Evolutionary conservation across 179 eudicot genomes (phyloP), one percentile per base, ranked within the genome.

Genomic region (Heliamphora pulchella): DNA sequence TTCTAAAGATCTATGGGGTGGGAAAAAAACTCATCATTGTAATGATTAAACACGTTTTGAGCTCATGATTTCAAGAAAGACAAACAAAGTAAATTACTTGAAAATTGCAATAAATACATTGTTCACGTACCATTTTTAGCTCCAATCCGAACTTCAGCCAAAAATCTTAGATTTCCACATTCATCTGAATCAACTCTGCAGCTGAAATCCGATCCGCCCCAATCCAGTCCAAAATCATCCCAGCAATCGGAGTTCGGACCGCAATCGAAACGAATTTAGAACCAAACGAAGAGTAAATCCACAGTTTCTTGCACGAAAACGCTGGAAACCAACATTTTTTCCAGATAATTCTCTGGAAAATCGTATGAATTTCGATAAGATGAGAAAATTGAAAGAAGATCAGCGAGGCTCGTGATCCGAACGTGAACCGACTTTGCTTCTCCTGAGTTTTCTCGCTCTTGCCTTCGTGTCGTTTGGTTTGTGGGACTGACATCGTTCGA

Each of bases 401-500:
- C 43, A 61, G 47, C 46, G 57, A 48, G 70, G 75, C 17, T 43
- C 13, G 78, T 17, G 72, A 43, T 7, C 13, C 44, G 18, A 31
- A 3, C 9, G 13, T 22, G 57, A 46, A 58, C 14, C 11, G 47
- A 46, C 7, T 76, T 79, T 39, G 62, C 51, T 72, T 39, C 47
- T 7, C 69, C 44, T 58, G 77, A 67, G 22, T 74, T 59, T 39
- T 57, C 61, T 79, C 53, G 48, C 63, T 17, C 48, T 15, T 18
- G 22, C 59, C 11, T 57, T 63, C 71, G 74, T 73, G 70, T 67
- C 67, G 55, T 64, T 62, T 77, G 79, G 80, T 48, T 77, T 70
- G 83, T 77, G 80, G 77, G 74, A 70, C 57, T 71, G 85, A 82
- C 82, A 82, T 82, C 43, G 79, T 79, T 82, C 65, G 68, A 67